Conservation (phyloP, 2,329 filamentous ascomycete genomes). For the Coleophoma eucalyptorum region DNA sequence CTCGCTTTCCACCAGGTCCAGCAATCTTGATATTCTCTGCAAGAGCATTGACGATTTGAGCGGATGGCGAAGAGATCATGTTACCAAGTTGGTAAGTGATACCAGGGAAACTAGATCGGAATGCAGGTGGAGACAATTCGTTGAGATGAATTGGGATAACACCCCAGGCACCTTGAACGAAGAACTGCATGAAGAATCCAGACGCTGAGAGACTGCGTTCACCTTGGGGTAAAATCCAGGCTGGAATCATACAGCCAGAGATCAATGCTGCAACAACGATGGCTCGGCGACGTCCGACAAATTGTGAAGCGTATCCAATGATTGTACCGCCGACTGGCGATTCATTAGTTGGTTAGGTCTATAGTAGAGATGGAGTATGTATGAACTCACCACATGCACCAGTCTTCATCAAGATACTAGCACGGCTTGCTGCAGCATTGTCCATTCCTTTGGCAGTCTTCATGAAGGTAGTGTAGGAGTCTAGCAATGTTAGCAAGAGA, state of each 20-base stretch:
- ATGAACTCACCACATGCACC: conserved; percentile 31
- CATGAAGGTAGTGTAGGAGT: conserved; percentile 65
- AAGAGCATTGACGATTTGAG: conserved; percentile 74
- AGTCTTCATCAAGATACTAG: conserved; percentile 66
- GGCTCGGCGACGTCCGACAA: conserved; percentile 62
- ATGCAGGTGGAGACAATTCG: conserved; percentile 56
- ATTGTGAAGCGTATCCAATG: conserved; percentile 63
- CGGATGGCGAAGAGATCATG: conserved; percentile 66
- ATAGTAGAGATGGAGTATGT: too few relatives aligned
- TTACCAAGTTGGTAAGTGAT: conserved; percentile 63
- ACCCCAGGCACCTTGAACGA: conserved; percentile 72
- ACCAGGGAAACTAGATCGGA: conserved; percentile 61
- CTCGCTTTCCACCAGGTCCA: conserved; percentile 47
- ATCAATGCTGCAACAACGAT: conserved; percentile 55
- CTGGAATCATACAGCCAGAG: conserved; percentile 74
- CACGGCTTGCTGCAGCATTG: conserved; percentile 62
- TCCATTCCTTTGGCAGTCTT: conserved; percentile 65
- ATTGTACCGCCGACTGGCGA: conserved; percentile 50
- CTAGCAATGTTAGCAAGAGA: conserved; percentile 58
- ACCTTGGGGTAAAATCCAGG: conserved; percentile 64
- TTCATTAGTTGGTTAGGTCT: too few relatives aligned
- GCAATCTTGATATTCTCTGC: conserved; percentile 59
- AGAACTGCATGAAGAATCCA: conserved; percentile 80
- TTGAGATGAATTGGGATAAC: conserved; percentile 52
- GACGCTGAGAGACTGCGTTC: conserved; percentile 64